These are phyloP conservation scores for Fusarium coffeatum DNA, from an alignment of 2,329 filamentous ascomycete species.

Conservation along the genomic window DNA sequence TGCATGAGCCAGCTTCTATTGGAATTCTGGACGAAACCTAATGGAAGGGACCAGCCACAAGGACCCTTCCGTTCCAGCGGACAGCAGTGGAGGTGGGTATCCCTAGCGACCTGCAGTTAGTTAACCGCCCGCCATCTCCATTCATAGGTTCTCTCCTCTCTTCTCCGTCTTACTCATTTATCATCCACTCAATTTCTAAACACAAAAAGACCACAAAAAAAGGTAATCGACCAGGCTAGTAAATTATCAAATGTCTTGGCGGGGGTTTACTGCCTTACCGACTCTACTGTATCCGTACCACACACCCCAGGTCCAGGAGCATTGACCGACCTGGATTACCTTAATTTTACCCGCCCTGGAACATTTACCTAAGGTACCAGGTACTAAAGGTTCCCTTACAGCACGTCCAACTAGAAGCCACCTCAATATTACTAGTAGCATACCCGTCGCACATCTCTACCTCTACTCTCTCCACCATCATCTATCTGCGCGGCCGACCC, in stretches of 20 bases:
- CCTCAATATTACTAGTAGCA: conserved; percentile 4
- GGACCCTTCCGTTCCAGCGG: conserved; percentile 3
- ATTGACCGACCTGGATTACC: conserved; percentile 13
- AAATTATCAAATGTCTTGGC: conserved; percentile 17
- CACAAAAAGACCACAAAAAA: background rate
- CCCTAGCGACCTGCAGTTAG: background rate
- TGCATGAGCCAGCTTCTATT: conserved; percentile 26
- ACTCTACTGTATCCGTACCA: background rate
- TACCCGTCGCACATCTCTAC: conserved; percentile 26
- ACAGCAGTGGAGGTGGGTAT: background rate
- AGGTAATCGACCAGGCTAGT: conserved; percentile 9
- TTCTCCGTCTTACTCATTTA: background rate
- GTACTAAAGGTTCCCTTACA: background rate
- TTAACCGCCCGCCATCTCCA: conserved; percentile 2
- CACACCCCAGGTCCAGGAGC: background rate
- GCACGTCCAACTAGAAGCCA: background rate
- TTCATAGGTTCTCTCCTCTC: background rate
- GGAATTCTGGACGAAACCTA: conserved; percentile 34
- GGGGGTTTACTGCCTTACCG: conserved; percentile 20
- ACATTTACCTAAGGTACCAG: background rate
- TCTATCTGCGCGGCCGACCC: conserved; percentile 30
- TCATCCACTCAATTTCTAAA: background rate
- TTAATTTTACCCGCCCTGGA: conserved; percentile 32
- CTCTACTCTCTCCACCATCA: conserved; percentile 37
- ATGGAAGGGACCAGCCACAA: conserved; percentile 26